These are phyloP conservation scores for Solanum virginianum DNA, from an alignment of 257 asterid genomes.

Conservation along the genomic window DNA sequence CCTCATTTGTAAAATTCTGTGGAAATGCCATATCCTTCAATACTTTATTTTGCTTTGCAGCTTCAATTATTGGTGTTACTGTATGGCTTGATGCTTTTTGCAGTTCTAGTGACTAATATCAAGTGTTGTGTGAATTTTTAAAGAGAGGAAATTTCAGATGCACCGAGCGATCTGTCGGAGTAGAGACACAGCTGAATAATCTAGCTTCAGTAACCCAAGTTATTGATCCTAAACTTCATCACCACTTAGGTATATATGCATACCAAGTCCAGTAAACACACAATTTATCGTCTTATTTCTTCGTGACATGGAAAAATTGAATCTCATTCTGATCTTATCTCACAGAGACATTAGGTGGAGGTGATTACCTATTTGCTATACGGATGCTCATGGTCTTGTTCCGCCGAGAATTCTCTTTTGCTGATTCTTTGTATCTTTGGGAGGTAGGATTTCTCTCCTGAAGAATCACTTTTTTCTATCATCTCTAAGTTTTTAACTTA, in stretches of 20 bases:
- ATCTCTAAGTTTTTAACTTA: neutral
- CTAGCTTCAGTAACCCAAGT: conserved; percentile 84
- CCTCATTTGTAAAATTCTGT: neutral
- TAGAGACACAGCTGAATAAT: conserved; percentile 70
- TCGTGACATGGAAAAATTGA: neutral
- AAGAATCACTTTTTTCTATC: too few relatives aligned
- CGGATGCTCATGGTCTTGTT: conserved; percentile 96
- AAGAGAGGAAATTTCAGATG: conserved; percentile 98
- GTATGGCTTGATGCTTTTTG: neutral
- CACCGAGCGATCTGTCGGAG: conserved; percentile 81
- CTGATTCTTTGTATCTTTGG: conserved; percentile 85
- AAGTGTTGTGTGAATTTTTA: conserved; percentile 21
- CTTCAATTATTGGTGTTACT: neutral
- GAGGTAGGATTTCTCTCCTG: conserved; percentile 38
- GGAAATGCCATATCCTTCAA: neutral
- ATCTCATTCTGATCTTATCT: conserved; percentile 4
- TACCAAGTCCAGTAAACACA: neutral
- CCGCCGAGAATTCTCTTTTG: conserved; percentile 92
- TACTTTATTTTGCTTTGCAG: neutral
- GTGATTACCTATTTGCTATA: conserved; percentile 83
- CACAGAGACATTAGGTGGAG: conserved; percentile 83
- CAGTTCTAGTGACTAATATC: neutral
- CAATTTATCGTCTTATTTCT: neutral
- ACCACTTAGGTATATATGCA: conserved; percentile 58
- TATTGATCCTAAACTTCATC: conserved; percentile 90